These are phyloP conservation scores for Ichthyophthirius multifiliis DNA, from an alignment of 169 alveolate genomes.

Conservation along the genomic window DNA sequence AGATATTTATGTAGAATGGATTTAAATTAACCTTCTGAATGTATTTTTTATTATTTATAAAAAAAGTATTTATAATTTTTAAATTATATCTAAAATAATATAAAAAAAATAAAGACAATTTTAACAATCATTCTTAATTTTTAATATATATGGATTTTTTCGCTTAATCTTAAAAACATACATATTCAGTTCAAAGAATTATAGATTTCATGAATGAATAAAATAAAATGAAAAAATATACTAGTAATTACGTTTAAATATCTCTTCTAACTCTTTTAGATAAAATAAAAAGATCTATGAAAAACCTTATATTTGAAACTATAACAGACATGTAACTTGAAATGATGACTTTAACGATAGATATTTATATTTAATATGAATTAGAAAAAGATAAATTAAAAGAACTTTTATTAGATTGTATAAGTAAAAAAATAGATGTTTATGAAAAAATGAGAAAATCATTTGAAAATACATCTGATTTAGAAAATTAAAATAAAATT, in stretches of 20 bases:
- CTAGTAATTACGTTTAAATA: not conserved
- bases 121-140: not conserved
- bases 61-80: not conserved
- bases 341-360: not conserved
- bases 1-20: not conserved
- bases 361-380: not conserved
- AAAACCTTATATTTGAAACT: not conserved
- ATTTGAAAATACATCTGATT: not conserved
- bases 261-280: not conserved
- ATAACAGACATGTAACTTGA: not conserved
- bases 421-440: not conserved
- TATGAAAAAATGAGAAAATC: constrained; percentile 5
- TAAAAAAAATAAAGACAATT: not conserved
- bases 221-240: not conserved
- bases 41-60: not conserved
- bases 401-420: not conserved
- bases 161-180: not conserved
- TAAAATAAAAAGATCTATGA: not conserved
- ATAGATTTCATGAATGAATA: not conserved
- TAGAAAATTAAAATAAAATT: not conserved
- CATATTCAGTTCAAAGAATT: not conserved
- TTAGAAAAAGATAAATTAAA: not conserved
- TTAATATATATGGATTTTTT: not conserved
- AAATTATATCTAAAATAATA: too few relatives aligned
- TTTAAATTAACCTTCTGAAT: not conserved